Percentiles rank a stretch among this genome's conserved stretches.
These are phyloP conservation scores for Globisporangium cederbergense DNA, from an alignment of 352 stramenopile genomes.

Conservation along the genomic window DNA sequence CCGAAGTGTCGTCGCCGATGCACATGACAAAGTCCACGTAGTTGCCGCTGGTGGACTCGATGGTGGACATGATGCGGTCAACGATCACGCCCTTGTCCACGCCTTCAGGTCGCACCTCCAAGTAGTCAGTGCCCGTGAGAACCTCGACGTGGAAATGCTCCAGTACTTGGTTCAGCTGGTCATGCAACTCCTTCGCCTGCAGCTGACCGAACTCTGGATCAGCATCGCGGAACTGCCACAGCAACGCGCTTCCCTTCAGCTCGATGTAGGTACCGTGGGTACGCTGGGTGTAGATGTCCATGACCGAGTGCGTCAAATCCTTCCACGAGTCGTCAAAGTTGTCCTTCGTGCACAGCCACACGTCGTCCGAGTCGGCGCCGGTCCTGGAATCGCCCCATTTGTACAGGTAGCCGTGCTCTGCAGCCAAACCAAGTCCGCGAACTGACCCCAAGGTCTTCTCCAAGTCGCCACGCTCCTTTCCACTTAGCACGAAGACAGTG, in stretches of 20 bases:
- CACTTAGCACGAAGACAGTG: constrained; percentile 98
- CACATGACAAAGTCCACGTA: constrained; percentile 96
- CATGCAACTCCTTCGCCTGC: constrained; percentile 97
- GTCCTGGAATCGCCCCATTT: constrained; percentile 82
- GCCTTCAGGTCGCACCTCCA: constrained; percentile 95
- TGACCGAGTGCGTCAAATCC: constrained; percentile 95
- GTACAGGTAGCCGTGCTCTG: constrained; percentile 99
- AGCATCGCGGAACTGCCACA: constrained; percentile 99
- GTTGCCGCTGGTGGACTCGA: constrained; percentile 69
- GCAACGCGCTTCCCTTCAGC: constrained; percentile 96
- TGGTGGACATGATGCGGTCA: constrained; percentile 92
- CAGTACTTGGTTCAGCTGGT: constrained; percentile 95
- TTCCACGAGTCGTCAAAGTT: constrained; percentile 97
- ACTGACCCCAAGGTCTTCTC: constrained; percentile 93
- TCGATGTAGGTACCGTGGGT: constrained; percentile 99
- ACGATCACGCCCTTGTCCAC: constrained; percentile 99
- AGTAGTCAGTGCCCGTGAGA: constrained; percentile 79
- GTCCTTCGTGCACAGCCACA: constrained; percentile 85
- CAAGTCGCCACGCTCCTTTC: constrained; percentile 93
- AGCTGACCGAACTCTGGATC: constrained; percentile 99
- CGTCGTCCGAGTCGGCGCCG: constrained; percentile 38
- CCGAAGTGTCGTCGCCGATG: constrained; percentile 97
- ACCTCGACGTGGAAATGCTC: constrained; percentile 96
- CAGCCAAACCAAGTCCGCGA: constrained; percentile 93
- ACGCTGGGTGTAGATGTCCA: constrained; percentile 98